These are phyloP conservation scores for Leptographium wingfieldii DNA, from an alignment of 2,329 filamentous ascomycete species.

Conservation along the genomic window DNA sequence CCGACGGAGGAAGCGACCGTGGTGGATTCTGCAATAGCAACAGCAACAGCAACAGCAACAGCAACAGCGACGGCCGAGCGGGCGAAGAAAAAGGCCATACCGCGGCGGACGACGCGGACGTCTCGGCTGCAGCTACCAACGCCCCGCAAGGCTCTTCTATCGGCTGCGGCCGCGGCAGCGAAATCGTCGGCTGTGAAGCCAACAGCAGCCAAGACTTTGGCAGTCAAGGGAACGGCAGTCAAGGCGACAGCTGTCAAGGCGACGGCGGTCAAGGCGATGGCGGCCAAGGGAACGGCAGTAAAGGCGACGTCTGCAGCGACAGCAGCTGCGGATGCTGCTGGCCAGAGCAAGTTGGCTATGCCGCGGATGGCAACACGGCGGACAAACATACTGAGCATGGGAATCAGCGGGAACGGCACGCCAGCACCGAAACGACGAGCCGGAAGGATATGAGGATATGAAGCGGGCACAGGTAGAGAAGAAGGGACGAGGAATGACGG, in stretches of 20 bases:
- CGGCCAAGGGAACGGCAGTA: not conserved
- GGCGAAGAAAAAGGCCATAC: slow-evolving; percentile 6
- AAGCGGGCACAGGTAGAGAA: not conserved
- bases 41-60: not conserved
- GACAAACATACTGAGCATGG: slow-evolving; percentile 10
- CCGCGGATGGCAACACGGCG: slow-evolving; percentile 10
- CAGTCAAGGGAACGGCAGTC: too few species aligned
- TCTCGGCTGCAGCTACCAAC: slow-evolving; percentile 12
- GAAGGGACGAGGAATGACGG: not conserved
- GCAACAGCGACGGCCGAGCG: not conserved
- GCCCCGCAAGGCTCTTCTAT: slow-evolving; percentile 9
- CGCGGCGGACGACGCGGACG: slow-evolving; percentile 8
- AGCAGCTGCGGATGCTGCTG: not conserved
- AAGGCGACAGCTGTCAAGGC: not conserved
- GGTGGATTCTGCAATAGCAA: too few species aligned
- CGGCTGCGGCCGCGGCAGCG: not conserved
- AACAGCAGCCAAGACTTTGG: not conserved
- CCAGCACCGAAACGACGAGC: slow-evolving; percentile 12
- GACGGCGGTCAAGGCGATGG: not conserved
- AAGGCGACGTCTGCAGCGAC: not conserved
- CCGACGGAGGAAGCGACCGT: not conserved
- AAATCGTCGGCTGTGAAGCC: not conserved
- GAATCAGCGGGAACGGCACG: slow-evolving; percentile 12
- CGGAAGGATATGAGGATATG: not conserved
- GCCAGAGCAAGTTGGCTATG: not conserved